Conservation (phyloP, 2,329 filamentous ascomycete genomes). For the Fonsecaea nubica region DNA sequence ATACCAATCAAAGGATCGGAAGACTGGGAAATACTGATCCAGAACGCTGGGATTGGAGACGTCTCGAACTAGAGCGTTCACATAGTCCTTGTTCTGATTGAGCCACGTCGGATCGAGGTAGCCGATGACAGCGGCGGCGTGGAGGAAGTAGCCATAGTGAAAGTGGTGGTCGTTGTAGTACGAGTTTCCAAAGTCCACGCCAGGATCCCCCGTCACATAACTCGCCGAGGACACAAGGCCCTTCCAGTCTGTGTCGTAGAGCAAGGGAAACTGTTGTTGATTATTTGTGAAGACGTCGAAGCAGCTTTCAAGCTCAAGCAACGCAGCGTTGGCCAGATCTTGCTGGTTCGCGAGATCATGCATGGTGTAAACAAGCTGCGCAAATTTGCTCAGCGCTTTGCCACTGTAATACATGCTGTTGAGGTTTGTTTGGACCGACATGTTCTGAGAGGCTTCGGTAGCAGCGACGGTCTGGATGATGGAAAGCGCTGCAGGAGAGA, state of each 20-base stretch:
- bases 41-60: conserved; percentile 74
- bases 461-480: conserved; percentile 68
- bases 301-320: conserved; percentile 68
- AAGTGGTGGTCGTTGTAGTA: conserved; percentile 73
- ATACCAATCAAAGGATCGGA: conserved; percentile 88
- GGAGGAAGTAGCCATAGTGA: conserved; percentile 83
- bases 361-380: conserved; percentile 69
- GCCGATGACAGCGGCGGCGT: conserved; percentile 81
- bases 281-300: conserved; percentile 73
- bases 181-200: conserved; percentile 85
- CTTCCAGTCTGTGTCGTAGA: conserved; percentile 71
- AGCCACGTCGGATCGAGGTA: conserved; percentile 80
- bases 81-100: conserved; percentile 73
- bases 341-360: conserved; percentile 68
- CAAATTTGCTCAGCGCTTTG: conserved; percentile 82
- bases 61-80: conserved; percentile 85
- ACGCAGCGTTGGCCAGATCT: conserved; percentile 62
- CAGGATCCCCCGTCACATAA: conserved; percentile 71
- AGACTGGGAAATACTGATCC: conserved; percentile 81
- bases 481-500: conserved; percentile 60
- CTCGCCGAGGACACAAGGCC: conserved; percentile 78
- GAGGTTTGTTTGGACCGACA: conserved; percentile 73
- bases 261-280: conserved; percentile 66
- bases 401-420: conserved; percentile 94
- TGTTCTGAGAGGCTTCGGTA: conserved; percentile 78